phyloP scores from a whole-genome alignment of 176 grass and related monocot species.

The Carex myosuroides region DNA sequence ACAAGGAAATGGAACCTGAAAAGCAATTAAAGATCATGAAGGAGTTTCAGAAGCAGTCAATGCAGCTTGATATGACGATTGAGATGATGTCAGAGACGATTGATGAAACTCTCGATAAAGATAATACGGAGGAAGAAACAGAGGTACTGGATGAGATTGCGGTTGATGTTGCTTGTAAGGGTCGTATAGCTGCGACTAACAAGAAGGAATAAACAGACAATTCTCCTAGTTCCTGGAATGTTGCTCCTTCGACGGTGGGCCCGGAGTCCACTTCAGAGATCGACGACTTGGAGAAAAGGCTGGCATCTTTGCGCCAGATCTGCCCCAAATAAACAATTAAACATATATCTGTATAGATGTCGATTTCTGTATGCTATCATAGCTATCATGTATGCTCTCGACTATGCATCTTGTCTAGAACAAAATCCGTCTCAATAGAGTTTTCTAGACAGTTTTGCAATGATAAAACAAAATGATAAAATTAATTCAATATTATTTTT shows the following conservation, averaged over 20 bases:
- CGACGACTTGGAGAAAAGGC: constrained; percentile 78
- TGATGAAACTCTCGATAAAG: constrained; percentile 94
- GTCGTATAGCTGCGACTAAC: constrained; percentile 48
- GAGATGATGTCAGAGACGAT: constrained; percentile 98
- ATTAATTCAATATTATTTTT: too few species aligned
- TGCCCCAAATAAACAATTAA: constrained; percentile 15
- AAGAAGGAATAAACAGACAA: constrained; percentile 44
- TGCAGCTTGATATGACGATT: constrained; percentile 92
- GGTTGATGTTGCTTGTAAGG: constrained; percentile 91
- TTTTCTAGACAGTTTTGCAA: too few species aligned
- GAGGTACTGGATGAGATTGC: constrained; percentile 88
- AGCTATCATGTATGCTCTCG: neutral
- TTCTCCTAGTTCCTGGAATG: constrained; percentile 26
- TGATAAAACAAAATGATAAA: too few species aligned
- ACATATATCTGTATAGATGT: constrained; percentile 32
- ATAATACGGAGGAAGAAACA: constrained; percentile 94
- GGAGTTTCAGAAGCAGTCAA: constrained; percentile 95
- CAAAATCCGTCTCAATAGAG: too few species aligned
- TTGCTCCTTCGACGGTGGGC: constrained; percentile 21
- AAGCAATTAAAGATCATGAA: constrained; percentile 91
- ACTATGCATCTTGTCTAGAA: neutral
- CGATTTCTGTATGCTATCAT: neutral
- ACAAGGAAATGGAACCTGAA: constrained; percentile 96
- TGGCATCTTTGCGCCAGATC: constrained; percentile 73
- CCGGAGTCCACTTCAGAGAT: constrained; percentile 53